phyloP scores from a whole-genome alignment of 371 early-diverging fungal species.

The Lichtheimia ornata region DNA sequence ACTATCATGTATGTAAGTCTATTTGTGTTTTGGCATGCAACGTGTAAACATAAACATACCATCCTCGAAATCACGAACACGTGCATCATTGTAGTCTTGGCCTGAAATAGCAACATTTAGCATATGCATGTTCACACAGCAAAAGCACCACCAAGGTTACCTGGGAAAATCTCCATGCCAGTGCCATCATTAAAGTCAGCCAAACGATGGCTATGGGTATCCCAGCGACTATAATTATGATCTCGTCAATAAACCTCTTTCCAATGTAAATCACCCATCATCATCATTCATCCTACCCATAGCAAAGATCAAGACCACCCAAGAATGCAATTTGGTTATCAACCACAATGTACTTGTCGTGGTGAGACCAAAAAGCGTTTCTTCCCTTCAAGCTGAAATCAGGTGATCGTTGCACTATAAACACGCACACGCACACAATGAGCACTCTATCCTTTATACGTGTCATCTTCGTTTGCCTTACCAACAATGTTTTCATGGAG shows the following conservation, averaged over 20 bases:
- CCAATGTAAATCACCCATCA: neutral
- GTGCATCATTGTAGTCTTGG: conserved; percentile 92
- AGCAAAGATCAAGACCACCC: conserved; percentile 83
- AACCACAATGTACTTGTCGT: conserved; percentile 78
- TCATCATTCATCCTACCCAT: conserved; percentile 46
- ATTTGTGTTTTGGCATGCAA: neutral
- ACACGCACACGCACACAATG: neutral
- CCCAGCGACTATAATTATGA: conserved; percentile 77
- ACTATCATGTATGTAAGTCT: conserved; percentile 50
- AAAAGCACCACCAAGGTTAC: conserved; percentile 1
- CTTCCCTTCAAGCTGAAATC: conserved; percentile 63
- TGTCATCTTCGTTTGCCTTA: conserved; percentile 15
- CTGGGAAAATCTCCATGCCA: conserved; percentile 40
- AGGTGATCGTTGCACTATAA: conserved; percentile 68
- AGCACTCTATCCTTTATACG: neutral
- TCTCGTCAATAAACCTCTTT: neutral
- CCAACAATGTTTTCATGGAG: conserved; percentile 79
- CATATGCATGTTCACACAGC: neutral
- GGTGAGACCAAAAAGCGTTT: conserved; percentile 79
- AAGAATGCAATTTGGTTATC: conserved; percentile 78
- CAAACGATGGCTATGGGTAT: conserved; percentile 55
- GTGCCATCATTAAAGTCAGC: conserved; percentile 53
- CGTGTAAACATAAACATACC: conserved; percentile 32
- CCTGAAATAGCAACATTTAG: conserved; percentile 33
- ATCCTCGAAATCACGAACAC: conserved; percentile 84